phyloP scores from a whole-genome alignment of 805 yeast genomes.

The Metschnikowia cerradonensis region DNA sequence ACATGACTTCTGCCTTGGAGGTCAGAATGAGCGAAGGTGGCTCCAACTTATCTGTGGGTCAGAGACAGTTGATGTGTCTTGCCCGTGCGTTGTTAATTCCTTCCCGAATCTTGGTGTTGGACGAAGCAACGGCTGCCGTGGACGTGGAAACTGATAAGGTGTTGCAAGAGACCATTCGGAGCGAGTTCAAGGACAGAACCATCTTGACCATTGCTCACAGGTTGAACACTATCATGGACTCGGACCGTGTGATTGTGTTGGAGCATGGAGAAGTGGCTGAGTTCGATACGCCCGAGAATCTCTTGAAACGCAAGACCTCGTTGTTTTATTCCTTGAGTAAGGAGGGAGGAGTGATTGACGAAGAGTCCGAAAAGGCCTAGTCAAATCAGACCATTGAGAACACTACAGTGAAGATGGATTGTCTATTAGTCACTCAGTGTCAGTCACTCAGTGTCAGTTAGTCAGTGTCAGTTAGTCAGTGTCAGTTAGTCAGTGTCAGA shows the following conservation, averaged over 20 bases:
- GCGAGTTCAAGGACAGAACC: slow-evolving; percentile 70
- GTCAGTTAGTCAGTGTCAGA: too few relatives aligned
- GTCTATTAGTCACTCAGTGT: too few relatives aligned
- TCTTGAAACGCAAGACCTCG: slow-evolving; percentile 63
- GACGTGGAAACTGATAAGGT: slow-evolving; percentile 81
- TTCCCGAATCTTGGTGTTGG: slow-evolving; percentile 58
- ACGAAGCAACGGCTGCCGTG: slow-evolving; percentile 88
- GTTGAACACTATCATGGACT: slow-evolving; percentile 76
- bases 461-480: too few relatives aligned
- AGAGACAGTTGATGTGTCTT: slow-evolving; percentile 62
- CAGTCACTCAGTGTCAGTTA: too few relatives aligned
- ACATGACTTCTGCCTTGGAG: slow-evolving; percentile 27
- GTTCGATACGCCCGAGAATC: slow-evolving; percentile 65
- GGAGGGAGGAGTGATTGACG: slow-evolving; percentile 65
- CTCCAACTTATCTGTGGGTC: slow-evolving; percentile 49
- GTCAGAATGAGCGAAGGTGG: slow-evolving; percentile 43
- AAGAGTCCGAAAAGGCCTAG: slow-evolving; percentile 2
- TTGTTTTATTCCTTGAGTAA: slow-evolving; percentile 76
- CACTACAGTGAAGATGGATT: too few relatives aligned
- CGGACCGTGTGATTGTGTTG: slow-evolving; percentile 70
- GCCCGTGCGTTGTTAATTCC: slow-evolving; percentile 72
- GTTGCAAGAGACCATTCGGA: slow-evolving; percentile 72
- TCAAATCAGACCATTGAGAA: too few relatives aligned
- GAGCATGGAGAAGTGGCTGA: slow-evolving; percentile 75
- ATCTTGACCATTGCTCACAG: slow-evolving; percentile 84